These are phyloP conservation scores for Albizia julibrissin DNA, from an alignment of 306 rosid genomes.

Conservation along the genomic window DNA sequence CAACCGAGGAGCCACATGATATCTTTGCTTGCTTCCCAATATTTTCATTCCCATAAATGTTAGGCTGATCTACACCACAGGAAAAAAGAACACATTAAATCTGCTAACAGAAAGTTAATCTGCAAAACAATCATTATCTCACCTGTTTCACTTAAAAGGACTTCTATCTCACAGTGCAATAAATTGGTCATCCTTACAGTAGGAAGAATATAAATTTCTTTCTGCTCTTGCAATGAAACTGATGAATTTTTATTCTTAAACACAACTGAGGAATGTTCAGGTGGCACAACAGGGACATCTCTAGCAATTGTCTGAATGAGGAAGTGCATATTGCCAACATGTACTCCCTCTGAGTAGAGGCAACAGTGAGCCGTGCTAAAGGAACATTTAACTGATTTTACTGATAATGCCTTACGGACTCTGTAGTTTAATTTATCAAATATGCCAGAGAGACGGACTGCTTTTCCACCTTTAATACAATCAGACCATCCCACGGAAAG, in stretches of 20 bases:
- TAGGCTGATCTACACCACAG: slow-evolving; percentile 56
- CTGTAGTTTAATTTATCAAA: slow-evolving; percentile 80
- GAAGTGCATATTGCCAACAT: slow-evolving; percentile 64
- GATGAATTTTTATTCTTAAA: slow-evolving; percentile 48
- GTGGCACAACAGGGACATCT: slow-evolving; percentile 63
- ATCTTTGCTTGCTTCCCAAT: slow-evolving; percentile 65
- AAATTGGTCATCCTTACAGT: slow-evolving; percentile 80
- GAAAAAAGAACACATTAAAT: slow-evolving; percentile 23
- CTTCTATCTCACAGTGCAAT: slow-evolving; percentile 74
- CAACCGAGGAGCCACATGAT: slow-evolving; percentile 61
- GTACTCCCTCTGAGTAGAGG: slow-evolving; percentile 57
- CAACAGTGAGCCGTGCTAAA: slow-evolving; percentile 71
- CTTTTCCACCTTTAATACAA: slow-evolving; percentile 85
- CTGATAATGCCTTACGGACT: slow-evolving; percentile 76
- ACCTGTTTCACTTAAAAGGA: slow-evolving; percentile 82
- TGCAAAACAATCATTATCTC: slow-evolving; percentile 35
- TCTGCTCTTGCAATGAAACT: slow-evolving; percentile 74
- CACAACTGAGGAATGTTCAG: slow-evolving; percentile 46
- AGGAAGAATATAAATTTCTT: slow-evolving; percentile 88
- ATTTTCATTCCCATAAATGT: slow-evolving; percentile 45
- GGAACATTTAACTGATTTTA: slow-evolving; percentile 59
- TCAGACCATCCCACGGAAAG: slow-evolving; percentile 79
- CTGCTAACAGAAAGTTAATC: slow-evolving; percentile 21
- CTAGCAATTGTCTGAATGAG: slow-evolving; percentile 75
- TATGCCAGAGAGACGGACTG: slow-evolving; percentile 80